phyloP scores from a whole-genome alignment of 176 grass and related monocot species.

The Ensete ventricosum region DNA sequence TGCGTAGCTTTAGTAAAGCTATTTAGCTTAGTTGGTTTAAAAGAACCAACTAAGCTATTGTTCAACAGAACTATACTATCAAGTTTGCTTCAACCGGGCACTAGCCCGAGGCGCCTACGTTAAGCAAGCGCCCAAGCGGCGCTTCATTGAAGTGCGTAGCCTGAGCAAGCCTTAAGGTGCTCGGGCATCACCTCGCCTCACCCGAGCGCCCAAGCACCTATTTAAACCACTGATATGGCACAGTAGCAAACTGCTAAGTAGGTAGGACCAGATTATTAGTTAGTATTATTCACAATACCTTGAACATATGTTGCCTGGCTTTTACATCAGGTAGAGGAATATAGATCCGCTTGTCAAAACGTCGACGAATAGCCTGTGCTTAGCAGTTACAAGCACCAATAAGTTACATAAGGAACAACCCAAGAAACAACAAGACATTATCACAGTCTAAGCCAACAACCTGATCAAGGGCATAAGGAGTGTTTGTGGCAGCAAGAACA shows the following conservation, averaged over 20 bases:
- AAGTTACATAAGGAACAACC: background rate
- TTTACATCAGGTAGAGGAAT: conserved; percentile 94
- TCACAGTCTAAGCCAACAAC: conserved; percentile 28
- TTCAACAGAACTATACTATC: too few relatives aligned
- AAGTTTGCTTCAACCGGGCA: too few relatives aligned
- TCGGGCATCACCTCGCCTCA: too few relatives aligned
- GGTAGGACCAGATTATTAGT: background rate
- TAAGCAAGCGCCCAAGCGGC: too few relatives aligned
- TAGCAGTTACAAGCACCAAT: conserved; percentile 15
- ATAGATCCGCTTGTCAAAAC: conserved; percentile 97
- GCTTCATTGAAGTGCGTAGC: too few relatives aligned
- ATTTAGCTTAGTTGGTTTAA: too few relatives aligned
- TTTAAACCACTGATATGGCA: background rate
- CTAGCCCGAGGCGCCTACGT: too few relatives aligned
- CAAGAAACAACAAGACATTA: background rate
- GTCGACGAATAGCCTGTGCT: conserved; percentile 70
- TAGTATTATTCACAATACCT: conserved; percentile 33
- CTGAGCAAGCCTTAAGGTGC: too few relatives aligned
- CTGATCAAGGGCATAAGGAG: conserved; percentile 90
- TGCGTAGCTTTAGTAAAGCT: too few relatives aligned
- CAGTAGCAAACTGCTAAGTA: background rate
- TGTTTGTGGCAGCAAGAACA: conserved; percentile 94
- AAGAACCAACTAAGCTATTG: too few relatives aligned
- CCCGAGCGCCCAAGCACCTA: too few relatives aligned
- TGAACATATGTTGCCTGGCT: conserved; percentile 98